Evolutionary conservation across 2,329 filamentous ascomycete species (phyloP), one percentile per base, ranked within the genome.

Genomic region (Botrytis elliptica): DNA sequence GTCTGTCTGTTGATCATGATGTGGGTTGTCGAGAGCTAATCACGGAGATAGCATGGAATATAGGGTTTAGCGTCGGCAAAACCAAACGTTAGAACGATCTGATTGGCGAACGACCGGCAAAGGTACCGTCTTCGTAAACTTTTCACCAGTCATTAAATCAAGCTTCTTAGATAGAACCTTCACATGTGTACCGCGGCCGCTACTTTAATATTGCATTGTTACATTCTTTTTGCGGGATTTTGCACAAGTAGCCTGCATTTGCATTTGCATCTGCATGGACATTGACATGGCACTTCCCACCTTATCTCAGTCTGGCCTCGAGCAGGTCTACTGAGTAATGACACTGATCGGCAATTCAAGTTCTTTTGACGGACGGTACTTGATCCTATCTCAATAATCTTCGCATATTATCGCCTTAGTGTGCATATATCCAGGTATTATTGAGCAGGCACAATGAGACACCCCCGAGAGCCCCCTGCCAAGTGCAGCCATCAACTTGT

Each of bases 161-260:
- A 38, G 29, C 64, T 63, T 63, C 38, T 18, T 25, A n/a, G 33
- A 9, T 38, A 9, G 22, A n/a, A 63, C 25, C 60, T 40, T 66
- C 60, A 72, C 69, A 64, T 64, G 40, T 57, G 25, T 72, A 59
- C 70, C 62, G 60, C 65, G 70, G 70, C 49, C 49, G 36, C 59
- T 67, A 57, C 52, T 57, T 14, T 57, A 29, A 22, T 22, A 67
- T 72, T 59, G 42, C 20, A 42, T 38, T 38, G 38, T 72, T 72
- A 66, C 60, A 72, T 71, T 29, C n/a, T 18, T 9, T 63, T 22
- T 57, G 60, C 64, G 44, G 44, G 22, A 36, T 66, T 36, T 36
- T 49, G 33, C 57, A 16, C 59, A 57, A 9, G n/a, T 57, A 57
- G 29, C 52, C 14, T 46, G 55, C 36, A 55, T n/a, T n/a, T 52